Evolutionary conservation across 768 basidiomycete species (phyloP).

Genomic region (Holtermanniella nyarrowii): DNA sequence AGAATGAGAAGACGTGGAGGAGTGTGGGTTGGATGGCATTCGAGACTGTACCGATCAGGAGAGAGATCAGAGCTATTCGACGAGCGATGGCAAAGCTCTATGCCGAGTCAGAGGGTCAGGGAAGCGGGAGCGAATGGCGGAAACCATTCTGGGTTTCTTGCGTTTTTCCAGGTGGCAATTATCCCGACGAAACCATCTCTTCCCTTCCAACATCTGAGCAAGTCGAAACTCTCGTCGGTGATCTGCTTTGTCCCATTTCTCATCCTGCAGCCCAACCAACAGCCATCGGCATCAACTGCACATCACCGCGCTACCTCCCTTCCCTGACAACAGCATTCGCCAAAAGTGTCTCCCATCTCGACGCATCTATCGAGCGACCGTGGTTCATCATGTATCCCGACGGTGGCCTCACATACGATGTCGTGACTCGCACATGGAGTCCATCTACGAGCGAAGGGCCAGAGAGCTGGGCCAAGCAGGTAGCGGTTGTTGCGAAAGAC

Average conservation of each 20-base stretch:
- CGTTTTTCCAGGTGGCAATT: constrained; percentile 48
- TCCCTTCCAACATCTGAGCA: constrained; percentile 4
- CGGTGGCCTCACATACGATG: constrained; percentile 53
- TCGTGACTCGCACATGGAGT: constrained; percentile 46
- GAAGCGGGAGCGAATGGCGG: constrained; percentile 17
- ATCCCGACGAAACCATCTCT: constrained; percentile 22
- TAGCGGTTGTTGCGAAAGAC: constrained; percentile 11
- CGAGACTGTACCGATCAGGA: constrained; percentile 62
- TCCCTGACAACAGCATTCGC: constrained; percentile 44
- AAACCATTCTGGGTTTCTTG: constrained; percentile 71
- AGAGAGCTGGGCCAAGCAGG: constrained; percentile 22
- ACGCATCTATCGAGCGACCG: not conserved
- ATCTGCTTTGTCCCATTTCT: not conserved
- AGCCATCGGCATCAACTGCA: constrained; percentile 64
- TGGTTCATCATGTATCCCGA: constrained; percentile 65
- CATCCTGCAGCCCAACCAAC: not conserved
- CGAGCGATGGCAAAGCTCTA: constrained; percentile 48
- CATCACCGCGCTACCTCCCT: constrained; percentile 46
- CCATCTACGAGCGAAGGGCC: constrained; percentile 4
- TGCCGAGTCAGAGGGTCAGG: not conserved
- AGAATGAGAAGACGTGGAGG: constrained; percentile 48
- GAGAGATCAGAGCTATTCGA: constrained; percentile 59
- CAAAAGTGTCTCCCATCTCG: not conserved
- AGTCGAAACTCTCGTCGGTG: constrained; percentile 7
- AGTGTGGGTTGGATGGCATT: constrained; percentile 58